Base-by-base conservation (phyloP, 106 monocot species). In the Dioscorea dumetorum region DNA sequence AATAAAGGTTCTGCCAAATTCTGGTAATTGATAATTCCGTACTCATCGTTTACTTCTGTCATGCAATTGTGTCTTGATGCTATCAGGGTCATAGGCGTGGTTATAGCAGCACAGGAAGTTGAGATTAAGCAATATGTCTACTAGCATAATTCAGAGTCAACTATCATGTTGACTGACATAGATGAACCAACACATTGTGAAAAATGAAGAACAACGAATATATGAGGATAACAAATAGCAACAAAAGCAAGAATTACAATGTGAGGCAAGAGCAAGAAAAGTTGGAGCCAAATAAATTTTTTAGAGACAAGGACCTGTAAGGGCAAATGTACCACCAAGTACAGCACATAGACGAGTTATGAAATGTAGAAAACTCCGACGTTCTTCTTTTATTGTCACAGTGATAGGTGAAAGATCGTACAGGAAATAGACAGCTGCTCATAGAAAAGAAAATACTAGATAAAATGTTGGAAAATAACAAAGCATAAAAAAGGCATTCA, bases 391-490 rank as follows among this genome's bases (percentile, higher is more conserved):
- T 52, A 97, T 97, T 56, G 88, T 90, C 52, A 97, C 92, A 48
- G 90, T 93, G 33, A 99, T 99, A 48, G 99, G 93, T 35, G 99
- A 99, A 19, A 99, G 90, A 77, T 99, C 99, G 60, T 99, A 99
- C 75, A 99, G 70, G 74, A 99, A 99, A 74, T 77, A 92, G 8
- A 99, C 93, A 72, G 93, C 99, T 99, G 80, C 52, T 75, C 35
- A 50, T 69, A 64, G 49, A 63, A 76, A 49, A 73, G 48, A 23
- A 52, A 10, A 34, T 56, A 28, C 10, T 4, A 76, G 57, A 18
- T 28, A 4, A 49, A 12, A 23, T 3, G 56, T 18, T 12, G 17
- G 23, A 22, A 57, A 8, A 24, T 9, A 59, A 66, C 21, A 60
- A 61, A 73, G 64, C 18, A 15, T 68, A 16, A 28, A 58, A 50